These are phyloP conservation scores for Cercophora scortea DNA, from an alignment of 495 filamentous ascomycete genomes.

Conservation along the genomic window DNA sequence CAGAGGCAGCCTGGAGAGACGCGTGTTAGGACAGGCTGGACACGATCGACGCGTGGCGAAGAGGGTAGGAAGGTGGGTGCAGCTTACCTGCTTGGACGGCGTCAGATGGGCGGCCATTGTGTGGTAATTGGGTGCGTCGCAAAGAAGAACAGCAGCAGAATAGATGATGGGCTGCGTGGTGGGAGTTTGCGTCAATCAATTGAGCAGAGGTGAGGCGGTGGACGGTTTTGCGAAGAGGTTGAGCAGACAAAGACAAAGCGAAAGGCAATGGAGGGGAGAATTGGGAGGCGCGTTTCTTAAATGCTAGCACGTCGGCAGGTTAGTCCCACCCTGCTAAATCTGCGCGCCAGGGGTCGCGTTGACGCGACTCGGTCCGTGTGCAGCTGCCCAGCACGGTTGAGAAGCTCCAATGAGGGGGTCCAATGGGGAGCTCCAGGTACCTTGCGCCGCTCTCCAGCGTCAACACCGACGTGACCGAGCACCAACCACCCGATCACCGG, in stretches of 20 bases:
- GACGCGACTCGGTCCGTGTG: conserved; percentile 10
- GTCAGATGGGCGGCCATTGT: conserved; percentile 67
- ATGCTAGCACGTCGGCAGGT: conserved; percentile 19
- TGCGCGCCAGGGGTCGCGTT: conserved; percentile 4
- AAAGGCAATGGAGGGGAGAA: not conserved
- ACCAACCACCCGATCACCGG: not conserved
- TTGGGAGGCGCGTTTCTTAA: conserved; percentile 16
- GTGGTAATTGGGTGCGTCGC: conserved; percentile 2
- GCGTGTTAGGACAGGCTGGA: conserved; percentile 25
- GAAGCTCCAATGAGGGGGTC: too few relatives aligned
- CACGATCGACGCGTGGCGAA: conserved; percentile 6
- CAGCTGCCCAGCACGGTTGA: not conserved
- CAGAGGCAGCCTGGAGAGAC: conserved; percentile 63
- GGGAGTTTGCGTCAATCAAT: not conserved
- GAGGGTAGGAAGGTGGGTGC: conserved; percentile 7
- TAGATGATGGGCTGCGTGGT: conserved; percentile 1
- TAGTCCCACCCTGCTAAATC: conserved; percentile 8
- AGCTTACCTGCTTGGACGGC: conserved; percentile 77
- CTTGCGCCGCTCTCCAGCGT: not conserved
- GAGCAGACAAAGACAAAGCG: conserved; percentile 6
- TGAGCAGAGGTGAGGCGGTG: not conserved
- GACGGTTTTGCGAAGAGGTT: not conserved
- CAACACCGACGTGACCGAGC: not conserved
- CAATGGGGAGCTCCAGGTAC: too few relatives aligned
- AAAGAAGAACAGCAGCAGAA: conserved; percentile 1